These are phyloP conservation scores for Sordariomycetes sp. DNA, from an alignment of 2,329 filamentous ascomycete species.

Conservation along the genomic window DNA sequence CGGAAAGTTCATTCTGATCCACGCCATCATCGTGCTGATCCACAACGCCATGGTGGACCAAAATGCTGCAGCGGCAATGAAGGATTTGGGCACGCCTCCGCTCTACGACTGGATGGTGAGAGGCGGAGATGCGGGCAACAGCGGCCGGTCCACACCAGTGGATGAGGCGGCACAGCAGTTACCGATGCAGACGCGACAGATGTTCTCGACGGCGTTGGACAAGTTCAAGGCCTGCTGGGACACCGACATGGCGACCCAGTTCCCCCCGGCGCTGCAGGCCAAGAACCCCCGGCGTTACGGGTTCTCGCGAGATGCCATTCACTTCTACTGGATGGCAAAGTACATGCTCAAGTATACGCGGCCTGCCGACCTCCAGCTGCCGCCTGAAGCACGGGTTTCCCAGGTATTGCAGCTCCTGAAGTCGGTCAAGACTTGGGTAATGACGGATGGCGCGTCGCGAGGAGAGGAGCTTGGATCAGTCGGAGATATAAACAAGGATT, in stretches of 20 bases:
- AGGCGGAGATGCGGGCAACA: constrained; percentile 27
- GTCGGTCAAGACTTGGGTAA: constrained; percentile 48
- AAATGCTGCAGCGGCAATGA: constrained; percentile 18
- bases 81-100: constrained; percentile 41
- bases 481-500: constrained; percentile 57
- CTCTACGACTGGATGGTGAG: constrained; percentile 46
- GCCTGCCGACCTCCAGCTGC: constrained; percentile 38
- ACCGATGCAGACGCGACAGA: constrained; percentile 34
- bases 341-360: constrained; percentile 51
- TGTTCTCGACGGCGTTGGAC: constrained; percentile 46
- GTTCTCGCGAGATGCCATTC: constrained; percentile 61
- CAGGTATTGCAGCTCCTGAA: constrained; percentile 52
- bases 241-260: constrained; percentile 56
- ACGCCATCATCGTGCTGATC: constrained; percentile 56
- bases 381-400: constrained; percentile 47
- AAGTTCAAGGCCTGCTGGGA: constrained; percentile 69
- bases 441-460: constrained; percentile 50
- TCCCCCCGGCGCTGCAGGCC: constrained; percentile 37
- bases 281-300: constrained; percentile 50
- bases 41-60: constrained; percentile 30
- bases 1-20: constrained; percentile 64
- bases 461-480: constrained; percentile 60
- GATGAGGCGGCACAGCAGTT: constrained; percentile 23
- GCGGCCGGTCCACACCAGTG: constrained; percentile 33
- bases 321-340: constrained; percentile 64